Percentiles rank a stretch among this genome's conserved stretches.
These are phyloP conservation scores for Cystofilobasidium bisporidii DNA, from an alignment of 768 basidiomycete species.

Conservation along the genomic window DNA sequence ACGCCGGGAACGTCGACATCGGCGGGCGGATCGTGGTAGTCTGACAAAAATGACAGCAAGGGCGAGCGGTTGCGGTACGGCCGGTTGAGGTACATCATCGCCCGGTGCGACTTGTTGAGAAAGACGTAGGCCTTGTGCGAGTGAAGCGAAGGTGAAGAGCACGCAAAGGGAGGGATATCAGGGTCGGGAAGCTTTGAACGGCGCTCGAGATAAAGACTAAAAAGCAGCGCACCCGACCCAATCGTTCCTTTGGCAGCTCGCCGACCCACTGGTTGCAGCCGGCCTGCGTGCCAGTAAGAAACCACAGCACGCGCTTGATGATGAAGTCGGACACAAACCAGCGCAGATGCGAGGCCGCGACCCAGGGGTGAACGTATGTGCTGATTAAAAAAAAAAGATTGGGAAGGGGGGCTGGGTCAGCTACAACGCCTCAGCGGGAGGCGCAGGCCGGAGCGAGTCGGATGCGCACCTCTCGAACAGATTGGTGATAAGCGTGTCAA, in stretches of 20 bases:
- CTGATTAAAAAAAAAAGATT: no score
- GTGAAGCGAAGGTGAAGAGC: not conserved
- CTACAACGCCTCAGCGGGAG: no score
- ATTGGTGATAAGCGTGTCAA: constrained; percentile 46
- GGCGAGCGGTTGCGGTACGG: constrained; percentile 47
- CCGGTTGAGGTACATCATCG: constrained; percentile 48
- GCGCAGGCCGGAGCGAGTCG: no score
- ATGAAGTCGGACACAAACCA: constrained; percentile 51
- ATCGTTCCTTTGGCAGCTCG: constrained; percentile 43
- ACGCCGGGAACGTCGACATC: constrained; percentile 41
- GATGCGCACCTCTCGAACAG: constrained; percentile 40
- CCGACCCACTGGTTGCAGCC: constrained; percentile 25
- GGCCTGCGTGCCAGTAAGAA: constrained; percentile 47
- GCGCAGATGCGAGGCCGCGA: constrained; percentile 49
- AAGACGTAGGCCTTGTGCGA: constrained; percentile 58
- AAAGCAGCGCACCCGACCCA: constrained; percentile 42
- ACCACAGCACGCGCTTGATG: constrained; percentile 53
- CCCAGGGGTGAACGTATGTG: constrained; percentile 51
- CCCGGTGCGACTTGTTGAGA: constrained; percentile 54
- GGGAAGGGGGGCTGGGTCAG: no score
- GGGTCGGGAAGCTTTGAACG: no score
- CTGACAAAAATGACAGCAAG: constrained; percentile 46
- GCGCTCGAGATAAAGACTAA: not conserved
- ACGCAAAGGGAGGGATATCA: no score
- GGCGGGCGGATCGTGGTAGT: constrained; percentile 53